Conservation (phyloP, 2,329 filamentous ascomycete species). For the Immersiporthe knoxdaviesiana region DNA sequence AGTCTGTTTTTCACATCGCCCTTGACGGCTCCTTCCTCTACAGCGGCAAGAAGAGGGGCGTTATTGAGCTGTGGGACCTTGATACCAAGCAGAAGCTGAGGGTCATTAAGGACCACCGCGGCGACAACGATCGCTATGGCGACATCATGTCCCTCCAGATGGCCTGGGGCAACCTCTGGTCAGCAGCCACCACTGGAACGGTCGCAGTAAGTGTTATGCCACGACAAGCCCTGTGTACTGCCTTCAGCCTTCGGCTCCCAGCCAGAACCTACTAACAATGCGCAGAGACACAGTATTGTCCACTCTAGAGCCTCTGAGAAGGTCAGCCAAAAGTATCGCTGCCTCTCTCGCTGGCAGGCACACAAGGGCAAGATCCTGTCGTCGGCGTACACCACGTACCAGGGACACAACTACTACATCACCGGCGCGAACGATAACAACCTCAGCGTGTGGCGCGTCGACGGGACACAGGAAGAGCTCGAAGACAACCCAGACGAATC, state of each 20-base stretch:
- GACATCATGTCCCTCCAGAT: constrained; percentile 88
- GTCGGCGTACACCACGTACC: constrained; percentile 73
- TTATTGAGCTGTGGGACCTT: constrained; percentile 95
- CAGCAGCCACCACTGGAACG: constrained; percentile 85
- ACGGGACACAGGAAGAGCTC: constrained; percentile 45
- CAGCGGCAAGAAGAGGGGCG: constrained; percentile 81
- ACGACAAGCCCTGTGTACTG: not conserved
- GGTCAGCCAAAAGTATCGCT: constrained; percentile 56
- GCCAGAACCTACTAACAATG: constrained; percentile 10
- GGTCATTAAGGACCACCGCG: constrained; percentile 76
- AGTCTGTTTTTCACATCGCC: constrained; percentile 75
- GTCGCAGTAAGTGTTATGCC: constrained; percentile 69
- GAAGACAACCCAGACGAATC: constrained; percentile 44
- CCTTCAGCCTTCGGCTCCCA: not conserved
- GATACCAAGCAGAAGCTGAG: constrained; percentile 90
- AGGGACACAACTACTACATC: constrained; percentile 80
- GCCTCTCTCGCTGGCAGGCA: constrained; percentile 52
- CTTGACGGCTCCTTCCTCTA: constrained; percentile 93
- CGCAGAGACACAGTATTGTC: constrained; percentile 67
- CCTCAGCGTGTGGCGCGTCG: constrained; percentile 85
- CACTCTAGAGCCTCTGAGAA: constrained; percentile 61
- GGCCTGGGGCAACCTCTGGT: constrained; percentile 83
- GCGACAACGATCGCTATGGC: constrained; percentile 41
- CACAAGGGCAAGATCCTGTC: constrained; percentile 87
- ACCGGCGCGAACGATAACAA: constrained; percentile 93